A percentile compares a stretch with the other conserved stretches of the same genome.
These are phyloP conservation scores for Alternaria sp. DNA, from an alignment of 2,329 filamentous ascomycete species.

Conservation along the genomic window DNA sequence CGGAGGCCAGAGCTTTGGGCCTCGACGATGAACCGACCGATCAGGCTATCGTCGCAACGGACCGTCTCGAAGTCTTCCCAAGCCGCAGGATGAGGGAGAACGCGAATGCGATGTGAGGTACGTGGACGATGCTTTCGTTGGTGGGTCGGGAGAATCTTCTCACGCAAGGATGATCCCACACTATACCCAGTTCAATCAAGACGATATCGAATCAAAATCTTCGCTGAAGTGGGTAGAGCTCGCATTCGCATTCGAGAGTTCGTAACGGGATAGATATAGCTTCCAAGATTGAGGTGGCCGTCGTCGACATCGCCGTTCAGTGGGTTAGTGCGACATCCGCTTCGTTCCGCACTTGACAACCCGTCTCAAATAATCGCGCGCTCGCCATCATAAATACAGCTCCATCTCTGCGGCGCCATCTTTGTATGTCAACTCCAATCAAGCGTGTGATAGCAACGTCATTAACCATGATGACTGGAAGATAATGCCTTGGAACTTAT, in stretches of 20 bases:
- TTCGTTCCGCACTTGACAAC: background rate
- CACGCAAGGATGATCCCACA: conserved; percentile 9
- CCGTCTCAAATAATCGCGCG: background rate
- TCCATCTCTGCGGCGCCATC: background rate
- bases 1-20: conserved; percentile 17
- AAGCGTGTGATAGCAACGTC: background rate
- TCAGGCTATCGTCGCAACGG: conserved; percentile 10
- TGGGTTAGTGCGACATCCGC: background rate
- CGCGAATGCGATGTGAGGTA: conserved; percentile 18
- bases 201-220: background rate
- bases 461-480: background rate
- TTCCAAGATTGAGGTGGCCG: background rate
- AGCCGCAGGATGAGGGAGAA: conserved; percentile 12
- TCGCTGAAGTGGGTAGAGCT: conserved; percentile 8
- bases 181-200: conserved; percentile 12
- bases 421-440: background rate
- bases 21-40: conserved; percentile 19
- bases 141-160: conserved; percentile 14
- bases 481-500: background rate
- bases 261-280: background rate
- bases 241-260: conserved; percentile 22
- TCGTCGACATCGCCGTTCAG: background rate
- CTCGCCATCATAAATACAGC: background rate
- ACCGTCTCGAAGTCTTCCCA: conserved; percentile 9
- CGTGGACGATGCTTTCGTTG: conserved; percentile 14